Evolutionary conservation across 768 basidiomycete species (phyloP), one percentile per base, ranked within the genome.

Genomic region (Calocera viscosa): DNA sequence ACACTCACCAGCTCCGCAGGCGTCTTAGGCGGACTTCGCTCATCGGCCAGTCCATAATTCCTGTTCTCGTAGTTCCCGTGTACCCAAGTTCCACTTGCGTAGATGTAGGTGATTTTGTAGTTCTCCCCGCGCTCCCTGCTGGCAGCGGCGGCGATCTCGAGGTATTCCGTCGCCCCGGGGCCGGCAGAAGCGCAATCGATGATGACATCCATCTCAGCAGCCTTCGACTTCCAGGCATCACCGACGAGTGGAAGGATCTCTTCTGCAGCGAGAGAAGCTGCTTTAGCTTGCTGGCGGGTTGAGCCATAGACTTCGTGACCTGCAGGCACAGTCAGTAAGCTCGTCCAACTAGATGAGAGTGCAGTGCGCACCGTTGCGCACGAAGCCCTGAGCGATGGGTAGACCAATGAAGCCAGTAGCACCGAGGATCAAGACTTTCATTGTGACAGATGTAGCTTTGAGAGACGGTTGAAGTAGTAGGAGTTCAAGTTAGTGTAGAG

Each of bases 31-130:
- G 74, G 67, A 22, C 78, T 74, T 5, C 76, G 75, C 2, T 75
- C 76, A 69, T 79, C 79, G 12, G 74, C 73, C 49, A 76, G 70
- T 67, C 75, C 66, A 2, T 74, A 71, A 0, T 47, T 71, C 49
- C 77, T 75, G 70, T 73, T 72, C 39, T 7, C 5, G 43, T 47
- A 47, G 24, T 81, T 77, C 28, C 77, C 76, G 68, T 80, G 77
- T 8, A 79, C 75, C 81, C 81, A 82, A 0, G 77, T 75, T 16
- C 81, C 82, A 0, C 79, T 80, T 14, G 78, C 78, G 70, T 79
- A 79, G 67, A 82, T 80, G 71, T 78, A 82, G 0, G 77, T 73
- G 33, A 81, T 72, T 69, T 80, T 79, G 2, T 80, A 75, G 0
- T 77, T 74, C 40, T 70, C 70, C 0, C 70, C 38, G 1, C 77